A percentile compares a stretch with the other conserved stretches of the same genome.
These are phyloP conservation scores for Botrytis fabae DNA, from an alignment of 2,329 filamentous ascomycete species.

Conservation along the genomic window DNA sequence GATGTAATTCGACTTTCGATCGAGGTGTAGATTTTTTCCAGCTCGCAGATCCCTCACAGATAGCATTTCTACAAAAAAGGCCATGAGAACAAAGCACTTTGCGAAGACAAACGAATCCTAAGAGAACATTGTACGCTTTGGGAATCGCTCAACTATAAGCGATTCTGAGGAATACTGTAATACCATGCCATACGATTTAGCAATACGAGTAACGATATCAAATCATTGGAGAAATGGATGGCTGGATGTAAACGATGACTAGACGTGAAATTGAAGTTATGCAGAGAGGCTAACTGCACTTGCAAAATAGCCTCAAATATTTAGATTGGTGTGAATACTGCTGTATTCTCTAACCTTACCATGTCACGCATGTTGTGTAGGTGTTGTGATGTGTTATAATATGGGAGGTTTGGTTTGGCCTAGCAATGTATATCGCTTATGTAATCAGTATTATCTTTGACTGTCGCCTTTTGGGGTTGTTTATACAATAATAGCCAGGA, in stretches of 20 bases:
- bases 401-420: not conserved
- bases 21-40: not conserved
- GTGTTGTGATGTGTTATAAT: not conserved
- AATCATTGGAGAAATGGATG: not conserved
- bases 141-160: not conserved
- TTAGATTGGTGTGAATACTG: not conserved
- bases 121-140: not conserved
- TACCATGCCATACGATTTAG: not conserved
- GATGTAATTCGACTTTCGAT: not conserved
- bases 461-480: not conserved
- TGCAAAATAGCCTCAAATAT: not conserved
- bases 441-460: not conserved
- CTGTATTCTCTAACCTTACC: not conserved
- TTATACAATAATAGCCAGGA: not conserved
- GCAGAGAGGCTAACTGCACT: not conserved
- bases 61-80: not conserved
- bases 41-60: too few relatives aligned
- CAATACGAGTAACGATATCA: not conserved
- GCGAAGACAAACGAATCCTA: too few relatives aligned
- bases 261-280: not conserved
- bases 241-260: not conserved
- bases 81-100: not conserved
- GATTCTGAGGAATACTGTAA: not conserved
- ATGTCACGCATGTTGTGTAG: not conserved
- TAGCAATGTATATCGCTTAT: not conserved